Conservation (phyloP, 441 rosid genomes). For the Capsella rubella region DNA sequence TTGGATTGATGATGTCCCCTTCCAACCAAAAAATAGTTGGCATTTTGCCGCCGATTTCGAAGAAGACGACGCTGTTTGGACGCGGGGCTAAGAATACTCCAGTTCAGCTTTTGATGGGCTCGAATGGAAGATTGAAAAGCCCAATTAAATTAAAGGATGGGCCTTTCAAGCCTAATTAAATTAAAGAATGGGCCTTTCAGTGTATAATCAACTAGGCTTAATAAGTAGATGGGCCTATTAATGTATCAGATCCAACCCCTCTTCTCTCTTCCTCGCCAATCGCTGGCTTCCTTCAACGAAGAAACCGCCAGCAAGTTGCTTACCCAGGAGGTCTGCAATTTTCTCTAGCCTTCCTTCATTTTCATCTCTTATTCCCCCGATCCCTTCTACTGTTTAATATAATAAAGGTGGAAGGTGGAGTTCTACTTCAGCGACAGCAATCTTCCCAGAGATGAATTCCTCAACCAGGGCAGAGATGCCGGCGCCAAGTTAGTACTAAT, state of each 20-base stretch:
- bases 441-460: conserved; percentile 56
- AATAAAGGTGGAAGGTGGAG: conserved; percentile 47
- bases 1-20: too few species aligned
- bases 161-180: background rate
- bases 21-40: background rate
- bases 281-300: conserved; percentile 54
- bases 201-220: too few species aligned
- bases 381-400: background rate
- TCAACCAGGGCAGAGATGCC: conserved; percentile 45
- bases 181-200: too few species aligned
- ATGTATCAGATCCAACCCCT: background rate
- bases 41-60: conserved; percentile 41
- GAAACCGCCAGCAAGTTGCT: conserved; percentile 48
- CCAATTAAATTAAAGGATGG: background rate
- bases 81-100: background rate
- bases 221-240: background rate
- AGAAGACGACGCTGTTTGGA: conserved; percentile 27
- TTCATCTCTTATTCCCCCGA: background rate
- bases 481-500: conserved; percentile 52
- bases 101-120: background rate
- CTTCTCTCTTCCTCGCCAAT: background rate
- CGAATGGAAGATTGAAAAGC: background rate
- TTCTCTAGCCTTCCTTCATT: background rate
- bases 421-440: conserved; percentile 66
- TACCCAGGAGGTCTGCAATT: conserved; percentile 52